Evolutionary conservation across 768 basidiomycete species (phyloP), one percentile per base, ranked within the genome.

Genomic region (Tylopilus balloui): DNA sequence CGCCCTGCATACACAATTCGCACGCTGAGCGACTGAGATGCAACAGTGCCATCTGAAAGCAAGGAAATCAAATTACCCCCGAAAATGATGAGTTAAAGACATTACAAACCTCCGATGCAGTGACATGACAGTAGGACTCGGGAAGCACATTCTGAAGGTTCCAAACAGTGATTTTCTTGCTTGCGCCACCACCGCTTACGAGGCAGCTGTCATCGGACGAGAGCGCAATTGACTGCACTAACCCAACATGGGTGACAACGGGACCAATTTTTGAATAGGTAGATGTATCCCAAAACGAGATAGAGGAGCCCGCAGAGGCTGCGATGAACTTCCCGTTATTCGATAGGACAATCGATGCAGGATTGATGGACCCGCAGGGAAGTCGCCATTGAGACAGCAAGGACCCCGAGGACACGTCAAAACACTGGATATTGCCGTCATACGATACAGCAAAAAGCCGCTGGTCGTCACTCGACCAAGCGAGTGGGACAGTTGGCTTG

Each of bases 231-330:
- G 56, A 56, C 17, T 52, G 50, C 14, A 57, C 54, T 13, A 34
- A 46, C 2, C 49, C 42, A 31, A 34, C 17, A 7, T 49, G 54
- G 8, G 50, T 1, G 13, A 57, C n/a, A 20, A 47, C 19, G n/a
- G 50, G 32, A 28, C 56, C 56, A 1, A 57, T 31, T 25, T 56
- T 54, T 2, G 29, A 27, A 4, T 38, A 38, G 25, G 44, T 52
- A 15, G 50, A 52, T 3, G 47, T 37, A 17, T 57, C 56, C 54
- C 56, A 57, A 17, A 57, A 52, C 12, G 54, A 57, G 25, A 57
- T 47, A 1, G 41, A 48, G 5, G 32, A 40, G 17, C 20, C 42
- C 5, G 56, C 50, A 1, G 56, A 48, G 31, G 45, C 50, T 23
- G n/a, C 50, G 17, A 56, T 44, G 32, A 56, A 57, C 1, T 56